Percentiles rank a stretch among this genome's conserved stretches.
Conservation (phyloP, 2,329 filamentous ascomycete genomes). For the Aspergillus amoenus region DNA sequence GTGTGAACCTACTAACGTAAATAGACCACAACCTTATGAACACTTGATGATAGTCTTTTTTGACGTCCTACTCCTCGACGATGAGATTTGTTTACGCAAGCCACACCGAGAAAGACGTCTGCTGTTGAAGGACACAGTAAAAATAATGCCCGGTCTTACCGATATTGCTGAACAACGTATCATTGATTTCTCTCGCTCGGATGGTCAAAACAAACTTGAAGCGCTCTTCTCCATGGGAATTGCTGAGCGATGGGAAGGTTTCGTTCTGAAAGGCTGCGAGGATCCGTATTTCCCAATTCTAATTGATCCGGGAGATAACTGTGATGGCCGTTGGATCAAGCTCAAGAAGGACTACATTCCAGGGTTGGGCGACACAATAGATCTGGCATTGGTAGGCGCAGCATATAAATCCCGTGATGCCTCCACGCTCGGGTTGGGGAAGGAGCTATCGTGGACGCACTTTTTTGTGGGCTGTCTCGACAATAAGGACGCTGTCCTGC, state of each 20-base stretch:
- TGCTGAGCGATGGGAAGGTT: conserved; percentile 67
- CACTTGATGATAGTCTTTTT: conserved; percentile 63
- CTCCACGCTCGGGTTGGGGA: conserved; percentile 50
- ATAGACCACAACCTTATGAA: conserved; percentile 51
- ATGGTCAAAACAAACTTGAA: conserved; percentile 57
- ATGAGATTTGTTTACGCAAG: conserved; percentile 51
- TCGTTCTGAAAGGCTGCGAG: conserved; percentile 74
- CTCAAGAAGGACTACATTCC: conserved; percentile 83
- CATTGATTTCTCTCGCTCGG: conserved; percentile 62
- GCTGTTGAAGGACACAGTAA: conserved; percentile 58
- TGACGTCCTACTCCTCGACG: conserved; percentile 59
- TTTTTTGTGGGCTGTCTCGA: conserved; percentile 76
- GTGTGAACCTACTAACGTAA: conserved; percentile 15
- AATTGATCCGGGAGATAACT: conserved; percentile 31
- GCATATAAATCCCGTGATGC: conserved; percentile 67
- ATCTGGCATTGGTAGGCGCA: conserved; percentile 77
- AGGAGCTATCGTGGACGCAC: conserved; percentile 69
- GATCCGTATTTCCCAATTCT: conserved; percentile 70
- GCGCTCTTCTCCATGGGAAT: conserved; percentile 68
- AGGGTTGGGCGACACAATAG: conserved; percentile 76
- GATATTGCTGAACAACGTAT: conserved; percentile 66
- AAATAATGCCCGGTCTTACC: conserved; percentile 59
- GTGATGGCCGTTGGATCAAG: conserved; percentile 65
- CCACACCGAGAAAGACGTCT: conserved; percentile 44
- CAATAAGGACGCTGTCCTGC: conserved; percentile 62